Conservation (phyloP, 1,139 yeast genomes). For the Taphrina confusa region DNA sequence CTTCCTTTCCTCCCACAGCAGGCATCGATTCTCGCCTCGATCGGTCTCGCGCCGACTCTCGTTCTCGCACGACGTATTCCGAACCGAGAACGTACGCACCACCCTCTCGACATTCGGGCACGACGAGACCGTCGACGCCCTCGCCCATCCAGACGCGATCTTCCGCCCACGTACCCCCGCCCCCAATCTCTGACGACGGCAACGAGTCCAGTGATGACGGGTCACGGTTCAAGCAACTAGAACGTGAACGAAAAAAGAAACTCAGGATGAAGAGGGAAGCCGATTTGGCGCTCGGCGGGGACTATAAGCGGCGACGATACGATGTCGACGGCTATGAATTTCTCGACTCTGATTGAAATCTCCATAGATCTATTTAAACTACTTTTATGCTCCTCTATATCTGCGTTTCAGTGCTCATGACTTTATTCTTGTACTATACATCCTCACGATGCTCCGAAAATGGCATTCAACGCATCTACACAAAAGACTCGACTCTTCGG, state of each 20-base stretch:
- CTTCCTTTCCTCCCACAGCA: background rate
- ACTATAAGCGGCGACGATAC: constrained; percentile 19
- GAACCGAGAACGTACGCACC: background rate
- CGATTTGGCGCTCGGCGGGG: constrained; percentile 16
- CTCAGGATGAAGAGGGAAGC: constrained; percentile 26
- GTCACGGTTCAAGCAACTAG: constrained; percentile 28
- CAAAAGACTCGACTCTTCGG: constrained; percentile 39
- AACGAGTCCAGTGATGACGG: constrained; percentile 30
- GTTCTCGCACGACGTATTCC: background rate
- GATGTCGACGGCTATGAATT: constrained; percentile 24
- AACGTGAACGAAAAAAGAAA: constrained; percentile 26
- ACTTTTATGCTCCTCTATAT: background rate
- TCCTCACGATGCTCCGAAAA: constrained; percentile 10
- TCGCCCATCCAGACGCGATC: constrained; percentile 8
- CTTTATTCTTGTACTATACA: too few relatives aligned
- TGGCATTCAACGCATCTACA: constrained; percentile 6
- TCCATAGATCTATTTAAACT: background rate
- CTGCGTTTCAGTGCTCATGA: background rate
- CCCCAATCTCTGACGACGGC: constrained; percentile 1
- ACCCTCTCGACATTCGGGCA: background rate
- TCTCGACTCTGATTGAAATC: constrained; percentile 18
- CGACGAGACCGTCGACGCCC: background rate
- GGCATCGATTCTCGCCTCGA: background rate
- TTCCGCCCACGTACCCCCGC: constrained; percentile 5
- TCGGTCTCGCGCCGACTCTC: background rate